phyloP scores from a whole-genome alignment of 1,284 basidiomycete species.

The Malassezia psittaci region DNA sequence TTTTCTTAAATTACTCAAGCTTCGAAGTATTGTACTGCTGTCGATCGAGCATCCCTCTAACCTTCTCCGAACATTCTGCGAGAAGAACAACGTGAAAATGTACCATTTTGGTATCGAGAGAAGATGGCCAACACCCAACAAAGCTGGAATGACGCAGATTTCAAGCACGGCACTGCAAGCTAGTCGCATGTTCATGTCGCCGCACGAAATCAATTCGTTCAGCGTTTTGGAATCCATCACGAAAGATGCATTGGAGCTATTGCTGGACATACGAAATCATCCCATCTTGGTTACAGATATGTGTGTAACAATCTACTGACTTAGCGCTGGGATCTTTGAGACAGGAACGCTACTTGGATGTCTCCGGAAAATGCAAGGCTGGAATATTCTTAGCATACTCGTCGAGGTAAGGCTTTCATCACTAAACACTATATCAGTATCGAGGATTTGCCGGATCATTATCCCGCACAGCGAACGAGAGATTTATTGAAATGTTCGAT shows the following conservation, averaged over 20 bases:
- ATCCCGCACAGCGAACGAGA: slow-evolving; percentile 34
- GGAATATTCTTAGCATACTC: slow-evolving; percentile 43
- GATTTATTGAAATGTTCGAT: slow-evolving; percentile 46
- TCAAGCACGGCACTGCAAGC: background rate
- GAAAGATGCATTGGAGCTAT: slow-evolving; percentile 35
- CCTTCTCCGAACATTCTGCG: slow-evolving; percentile 23
- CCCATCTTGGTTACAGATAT: slow-evolving; percentile 39
- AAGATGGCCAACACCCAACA: slow-evolving; percentile 13
- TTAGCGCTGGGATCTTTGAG: slow-evolving; percentile 37
- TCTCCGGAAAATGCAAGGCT: slow-evolving; percentile 36
- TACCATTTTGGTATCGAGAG: slow-evolving; percentile 34
- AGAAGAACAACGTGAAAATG: slow-evolving; percentile 21
- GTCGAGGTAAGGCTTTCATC: slow-evolving; percentile 16
- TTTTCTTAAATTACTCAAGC: slow-evolving; percentile 26
- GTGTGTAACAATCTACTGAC: background rate
- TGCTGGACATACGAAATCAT: slow-evolving; percentile 26
- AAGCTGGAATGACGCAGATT: slow-evolving; percentile 12
- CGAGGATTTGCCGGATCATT: slow-evolving; percentile 36
- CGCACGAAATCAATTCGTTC: slow-evolving; percentile 15
- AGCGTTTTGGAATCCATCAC: slow-evolving; percentile 27
- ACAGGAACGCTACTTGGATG: slow-evolving; percentile 39
- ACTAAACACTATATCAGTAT: slow-evolving; percentile 19
- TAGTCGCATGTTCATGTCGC: slow-evolving; percentile 10
- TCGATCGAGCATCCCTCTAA: slow-evolving; percentile 35
- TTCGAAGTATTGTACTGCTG: slow-evolving; percentile 34